Evolutionary conservation across 1,284 basidiomycete genomes (phyloP), one percentile per base, ranked within the genome.

Genomic region (Cryptococcus sp.): DNA sequence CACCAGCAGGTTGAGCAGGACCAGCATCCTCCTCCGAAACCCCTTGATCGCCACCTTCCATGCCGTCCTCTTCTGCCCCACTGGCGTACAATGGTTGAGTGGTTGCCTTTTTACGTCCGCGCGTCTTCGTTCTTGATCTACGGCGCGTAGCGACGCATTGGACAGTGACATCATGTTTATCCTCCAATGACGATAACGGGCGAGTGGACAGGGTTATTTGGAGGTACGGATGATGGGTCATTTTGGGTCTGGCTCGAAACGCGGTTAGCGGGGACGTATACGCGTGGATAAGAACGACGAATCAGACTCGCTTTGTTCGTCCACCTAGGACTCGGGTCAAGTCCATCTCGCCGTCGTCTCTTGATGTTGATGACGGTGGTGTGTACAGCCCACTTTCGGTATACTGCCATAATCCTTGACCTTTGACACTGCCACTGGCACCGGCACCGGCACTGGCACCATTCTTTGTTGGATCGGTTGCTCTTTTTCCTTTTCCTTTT

Each of bases 201-300:
- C 68, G 69, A 25, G 81, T 79, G 17, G 84, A 86, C 0, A 93
- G 79, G 0, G 86, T 91, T 61, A 92, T 82, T 62, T 83, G 84
- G 84, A 93, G 88, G 65, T 85, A 90, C 0, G 89, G 87, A 2
- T 83, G 84, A 66, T 86, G 85, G 6, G 82, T 82, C 71, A 85
- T 83, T 61, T 84, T 84, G 8, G 85, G 77, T 63, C 90, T 90
- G 58, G 7, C 7, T 35, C 30, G 13, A 35, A 35, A 35, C 30
- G 30, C 7, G 13, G 10, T 35, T 8, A 35, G 30, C 30, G 13
- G 13, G 30, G 30, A 35, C 13, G 30, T 35, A 35, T 35, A 35
- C 30, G 30, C 10, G 10, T 10, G 13, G 13, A 13, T 25, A 25
- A 6, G 25, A 25, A 25, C 3, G 25, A 25, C 25, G 25, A 25